Evolutionary conservation across 768 basidiomycete species (phyloP).

Genomic region (Suillus paluster): DNA sequence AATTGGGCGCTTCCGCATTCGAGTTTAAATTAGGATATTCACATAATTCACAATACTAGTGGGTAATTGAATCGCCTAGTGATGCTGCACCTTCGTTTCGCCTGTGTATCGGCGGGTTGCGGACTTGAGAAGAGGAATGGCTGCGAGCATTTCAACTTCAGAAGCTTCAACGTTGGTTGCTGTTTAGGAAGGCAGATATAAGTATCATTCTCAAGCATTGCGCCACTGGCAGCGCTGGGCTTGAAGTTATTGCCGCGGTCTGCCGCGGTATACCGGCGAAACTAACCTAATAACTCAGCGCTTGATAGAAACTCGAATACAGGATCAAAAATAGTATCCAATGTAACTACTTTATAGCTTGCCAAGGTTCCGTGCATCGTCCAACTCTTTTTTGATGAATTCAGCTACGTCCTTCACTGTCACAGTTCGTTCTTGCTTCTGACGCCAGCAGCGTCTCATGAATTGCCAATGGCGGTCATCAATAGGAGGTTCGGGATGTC

Average conservation of each 20-base stretch:
- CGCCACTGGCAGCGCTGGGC: too few relatives aligned
- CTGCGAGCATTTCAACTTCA: not conserved
- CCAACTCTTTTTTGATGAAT: not conserved
- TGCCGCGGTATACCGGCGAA: not conserved
- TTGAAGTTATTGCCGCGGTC: not conserved
- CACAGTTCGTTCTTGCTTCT: not conserved
- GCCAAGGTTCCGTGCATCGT: not conserved
- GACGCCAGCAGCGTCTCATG: conserved; percentile 12
- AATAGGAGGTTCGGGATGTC: not conserved
- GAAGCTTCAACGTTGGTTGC: not conserved
- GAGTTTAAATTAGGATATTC: not conserved
- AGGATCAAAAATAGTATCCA: not conserved
- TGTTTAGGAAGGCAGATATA: not conserved
- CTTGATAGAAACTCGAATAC: not conserved
- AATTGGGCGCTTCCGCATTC: not conserved
- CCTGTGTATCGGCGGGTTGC: not conserved
- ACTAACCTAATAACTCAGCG: not conserved
- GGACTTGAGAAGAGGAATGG: too few relatives aligned
- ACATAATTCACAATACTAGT: not conserved
- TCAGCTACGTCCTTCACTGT: not conserved
- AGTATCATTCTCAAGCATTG: too few relatives aligned
- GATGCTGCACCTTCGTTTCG: not conserved
- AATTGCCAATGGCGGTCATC: conserved; percentile 10
- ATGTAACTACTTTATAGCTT: not conserved
- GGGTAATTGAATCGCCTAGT: not conserved